A percentile compares a stretch with the other conserved stretches of the same genome.
Conservation (phyloP, 1,284 basidiomycete species). For the Leccinum fallax region DNA sequence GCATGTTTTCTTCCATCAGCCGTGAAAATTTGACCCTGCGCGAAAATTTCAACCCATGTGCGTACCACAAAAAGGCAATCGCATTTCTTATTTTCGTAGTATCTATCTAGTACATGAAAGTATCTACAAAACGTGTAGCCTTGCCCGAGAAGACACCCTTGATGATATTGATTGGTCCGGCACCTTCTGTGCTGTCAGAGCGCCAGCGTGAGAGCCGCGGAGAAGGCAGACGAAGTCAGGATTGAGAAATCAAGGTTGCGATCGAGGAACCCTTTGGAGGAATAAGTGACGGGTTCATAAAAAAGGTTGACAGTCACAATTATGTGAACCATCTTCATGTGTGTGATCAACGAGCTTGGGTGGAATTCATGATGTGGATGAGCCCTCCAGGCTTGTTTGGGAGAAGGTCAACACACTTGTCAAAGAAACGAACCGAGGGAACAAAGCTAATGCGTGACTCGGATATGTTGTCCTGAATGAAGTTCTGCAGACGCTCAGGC, state of each 20-base stretch:
- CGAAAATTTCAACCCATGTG: no score
- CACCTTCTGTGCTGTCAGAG: slow-evolving; percentile 50
- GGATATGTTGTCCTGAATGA: slow-evolving; percentile 73
- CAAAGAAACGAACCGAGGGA: slow-evolving; percentile 77
- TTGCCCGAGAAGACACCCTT: slow-evolving; percentile 43
- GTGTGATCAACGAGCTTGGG: slow-evolving; percentile 81
- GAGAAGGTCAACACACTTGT: slow-evolving; percentile 53
- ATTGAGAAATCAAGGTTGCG: slow-evolving; percentile 84
- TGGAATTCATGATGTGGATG: slow-evolving; percentile 92
- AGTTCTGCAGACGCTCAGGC: slow-evolving; percentile 80
- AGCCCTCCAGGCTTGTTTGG: slow-evolving; percentile 90
- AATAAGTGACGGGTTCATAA: slow-evolving; percentile 90
- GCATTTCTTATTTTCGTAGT: no score
- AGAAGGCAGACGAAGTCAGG: slow-evolving; percentile 81
- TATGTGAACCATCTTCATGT: slow-evolving; percentile 90
- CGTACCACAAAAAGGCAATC: no score
- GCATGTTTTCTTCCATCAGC: no score
- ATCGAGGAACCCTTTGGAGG: slow-evolving; percentile 86
- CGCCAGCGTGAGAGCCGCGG: no score
- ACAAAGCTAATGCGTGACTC: slow-evolving; percentile 72
- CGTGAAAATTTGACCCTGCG: no score
- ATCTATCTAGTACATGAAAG: no score
- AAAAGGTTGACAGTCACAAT: slow-evolving; percentile 97
- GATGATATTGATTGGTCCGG: slow-evolving; percentile 84
- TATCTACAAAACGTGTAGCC: not conserved